A percentile compares a stretch with the other conserved stretches of the same genome.
phyloP scores from a whole-genome alignment of 2,329 filamentous ascomycete genomes.

The Penicillium sp. region DNA sequence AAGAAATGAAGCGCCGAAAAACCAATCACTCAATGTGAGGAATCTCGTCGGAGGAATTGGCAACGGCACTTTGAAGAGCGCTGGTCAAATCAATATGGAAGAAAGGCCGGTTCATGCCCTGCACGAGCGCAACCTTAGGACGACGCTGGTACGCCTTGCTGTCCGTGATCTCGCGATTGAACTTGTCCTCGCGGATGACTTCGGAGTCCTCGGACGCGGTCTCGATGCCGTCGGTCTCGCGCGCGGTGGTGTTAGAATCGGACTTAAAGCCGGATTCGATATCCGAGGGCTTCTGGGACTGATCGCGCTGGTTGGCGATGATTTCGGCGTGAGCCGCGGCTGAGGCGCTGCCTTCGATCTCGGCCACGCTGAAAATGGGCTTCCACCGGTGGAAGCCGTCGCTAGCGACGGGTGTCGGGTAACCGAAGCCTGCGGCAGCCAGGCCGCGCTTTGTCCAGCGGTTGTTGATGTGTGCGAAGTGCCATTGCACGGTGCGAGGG shows the following conservation, averaged over 20 bases:
- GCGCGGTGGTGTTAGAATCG: conserved; percentile 29
- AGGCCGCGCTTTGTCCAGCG: conserved; percentile 92
- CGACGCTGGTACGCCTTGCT: conserved; percentile 46
- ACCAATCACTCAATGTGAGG: conserved; percentile 5
- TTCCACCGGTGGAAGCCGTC: conserved; percentile 71
- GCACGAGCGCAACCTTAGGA: conserved; percentile 61
- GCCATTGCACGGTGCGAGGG: conserved; percentile 86
- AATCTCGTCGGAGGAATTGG: conserved; percentile 60
- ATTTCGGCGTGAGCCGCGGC: conserved; percentile 67
- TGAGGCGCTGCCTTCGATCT: conserved; percentile 70
- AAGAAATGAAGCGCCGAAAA: background rate
- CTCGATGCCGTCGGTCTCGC: conserved; percentile 30
- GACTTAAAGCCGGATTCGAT: conserved; percentile 32
- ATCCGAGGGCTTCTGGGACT: conserved; percentile 21
- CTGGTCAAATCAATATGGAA: conserved; percentile 93
- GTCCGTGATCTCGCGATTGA: conserved; percentile 46
- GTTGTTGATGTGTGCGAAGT: conserved; percentile 90
- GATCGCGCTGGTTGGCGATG: conserved; percentile 55
- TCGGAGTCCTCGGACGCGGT: conserved; percentile 27
- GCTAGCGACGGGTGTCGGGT: conserved; percentile 59
- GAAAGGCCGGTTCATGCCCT: conserved; percentile 82
- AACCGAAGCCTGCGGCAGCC: conserved; percentile 82
- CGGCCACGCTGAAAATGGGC: conserved; percentile 91
- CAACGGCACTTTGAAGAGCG: conserved; percentile 81
- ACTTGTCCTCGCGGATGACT: conserved; percentile 31